Evolutionary conservation across 208 protist genomes (phyloP).

Genomic region (Leishmania arabica): DNA sequence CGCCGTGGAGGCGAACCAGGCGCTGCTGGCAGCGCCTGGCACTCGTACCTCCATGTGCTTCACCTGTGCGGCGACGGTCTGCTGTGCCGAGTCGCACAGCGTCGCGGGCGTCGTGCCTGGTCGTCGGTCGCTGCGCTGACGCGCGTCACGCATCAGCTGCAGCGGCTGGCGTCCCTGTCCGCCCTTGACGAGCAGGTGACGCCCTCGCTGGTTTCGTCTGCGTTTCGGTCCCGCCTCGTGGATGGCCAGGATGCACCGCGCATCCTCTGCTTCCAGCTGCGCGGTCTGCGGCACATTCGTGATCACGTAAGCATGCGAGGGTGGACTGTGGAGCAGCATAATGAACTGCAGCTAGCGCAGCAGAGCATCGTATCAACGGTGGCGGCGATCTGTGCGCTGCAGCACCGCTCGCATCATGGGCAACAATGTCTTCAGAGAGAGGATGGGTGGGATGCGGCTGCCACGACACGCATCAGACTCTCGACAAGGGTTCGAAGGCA

Average conservation of each 20-base stretch:
- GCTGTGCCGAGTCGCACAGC: conserved; percentile 13
- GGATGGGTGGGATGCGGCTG: too few species aligned
- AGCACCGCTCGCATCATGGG: neutral
- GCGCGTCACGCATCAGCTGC: conserved; percentile 6
- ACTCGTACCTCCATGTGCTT: conserved; percentile 24
- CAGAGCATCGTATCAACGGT: neutral
- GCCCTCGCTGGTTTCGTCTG: neutral
- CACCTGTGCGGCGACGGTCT: conserved; percentile 20
- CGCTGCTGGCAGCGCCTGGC: neutral
- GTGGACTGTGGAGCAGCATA: conserved; percentile 28
- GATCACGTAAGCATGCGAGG: conserved; percentile 11
- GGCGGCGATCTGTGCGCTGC: neutral
- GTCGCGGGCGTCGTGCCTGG: conserved; percentile 13
- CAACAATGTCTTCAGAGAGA: neutral
- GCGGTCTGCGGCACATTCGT: conserved; percentile 10
- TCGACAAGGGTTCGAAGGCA: neutral
- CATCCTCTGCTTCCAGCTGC: conserved; percentile 25
- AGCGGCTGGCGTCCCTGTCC: neutral
- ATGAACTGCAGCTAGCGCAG: conserved; percentile 4
- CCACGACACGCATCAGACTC: neutral
- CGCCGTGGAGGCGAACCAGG: neutral
- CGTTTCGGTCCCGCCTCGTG: neutral
- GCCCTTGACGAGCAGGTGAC: neutral
- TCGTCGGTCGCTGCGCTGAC: conserved; percentile 9
- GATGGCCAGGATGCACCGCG: neutral